phyloP scores from a whole-genome alignment of 176 grass and related monocot genomes.

The Carex pumila region DNA sequence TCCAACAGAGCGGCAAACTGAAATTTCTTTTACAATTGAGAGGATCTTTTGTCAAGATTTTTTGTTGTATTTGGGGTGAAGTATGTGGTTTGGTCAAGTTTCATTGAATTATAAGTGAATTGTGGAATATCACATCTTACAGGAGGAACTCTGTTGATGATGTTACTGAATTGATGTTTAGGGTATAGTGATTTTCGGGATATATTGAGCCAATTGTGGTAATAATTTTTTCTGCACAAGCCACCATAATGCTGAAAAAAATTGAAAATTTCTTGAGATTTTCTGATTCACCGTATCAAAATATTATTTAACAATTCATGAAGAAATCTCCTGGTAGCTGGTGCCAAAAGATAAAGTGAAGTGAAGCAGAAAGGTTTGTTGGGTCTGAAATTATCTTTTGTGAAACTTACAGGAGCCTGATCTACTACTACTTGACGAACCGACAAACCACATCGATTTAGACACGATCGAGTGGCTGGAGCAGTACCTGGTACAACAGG shows the following conservation, averaged over 20 bases:
- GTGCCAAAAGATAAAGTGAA: neutral
- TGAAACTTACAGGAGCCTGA: conserved; percentile 81
- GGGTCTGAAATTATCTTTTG: neutral
- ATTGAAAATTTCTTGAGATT: too few relatives aligned
- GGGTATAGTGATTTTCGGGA: too few relatives aligned
- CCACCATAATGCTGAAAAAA: too few relatives aligned
- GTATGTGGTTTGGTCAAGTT: too few relatives aligned
- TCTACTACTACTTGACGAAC: conserved; percentile 88
- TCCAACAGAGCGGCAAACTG: neutral
- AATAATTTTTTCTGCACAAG: too few relatives aligned
- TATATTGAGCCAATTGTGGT: too few relatives aligned
- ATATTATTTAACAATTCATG: neutral
- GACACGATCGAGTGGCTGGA: conserved; percentile 97
- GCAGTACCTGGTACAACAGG: conserved; percentile 70
- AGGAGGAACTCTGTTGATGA: too few relatives aligned
- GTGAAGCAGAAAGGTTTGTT: neutral
- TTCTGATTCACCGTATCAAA: neutral
- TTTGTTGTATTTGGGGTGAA: too few relatives aligned
- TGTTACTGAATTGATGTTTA: too few relatives aligned
- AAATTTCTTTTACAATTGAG: neutral
- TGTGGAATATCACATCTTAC: too few relatives aligned
- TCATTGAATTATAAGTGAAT: too few relatives aligned
- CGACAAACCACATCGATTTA: conserved; percentile 93
- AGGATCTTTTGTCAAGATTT: neutral
- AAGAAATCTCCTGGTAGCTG: neutral